Conservation (phyloP, 768 basidiomycete genomes). For the Steccherinum ochraceum region DNA sequence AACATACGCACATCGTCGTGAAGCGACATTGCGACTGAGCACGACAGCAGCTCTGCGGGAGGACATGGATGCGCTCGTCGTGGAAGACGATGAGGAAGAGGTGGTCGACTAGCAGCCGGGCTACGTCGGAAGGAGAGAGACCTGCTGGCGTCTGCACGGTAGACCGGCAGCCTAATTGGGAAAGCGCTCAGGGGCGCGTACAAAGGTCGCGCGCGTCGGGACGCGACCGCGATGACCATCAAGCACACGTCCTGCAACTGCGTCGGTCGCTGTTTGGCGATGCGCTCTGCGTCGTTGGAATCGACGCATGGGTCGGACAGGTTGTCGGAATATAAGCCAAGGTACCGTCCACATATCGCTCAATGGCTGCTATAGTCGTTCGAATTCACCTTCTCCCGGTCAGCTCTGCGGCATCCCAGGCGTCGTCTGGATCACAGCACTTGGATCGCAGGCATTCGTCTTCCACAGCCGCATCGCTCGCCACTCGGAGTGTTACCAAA, state of each 20-base stretch:
- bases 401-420: too few species aligned
- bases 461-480: neutral
- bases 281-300: neutral
- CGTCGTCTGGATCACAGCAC: too few species aligned
- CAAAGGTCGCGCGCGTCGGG: neutral
- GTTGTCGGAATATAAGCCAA: neutral
- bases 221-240: too few species aligned
- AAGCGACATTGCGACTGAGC: neutral
- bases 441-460: neutral
- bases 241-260: too few species aligned
- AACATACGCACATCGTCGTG: neutral
- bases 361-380: neutral
- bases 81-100: neutral
- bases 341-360: neutral
- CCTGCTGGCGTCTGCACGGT: neutral
- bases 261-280: too few species aligned
- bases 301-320: neutral
- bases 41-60: neutral
- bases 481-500: neutral
- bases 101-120: too few species aligned
- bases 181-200: neutral
- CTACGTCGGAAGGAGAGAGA: neutral
- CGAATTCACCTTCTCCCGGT: neutral
- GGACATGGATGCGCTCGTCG: neutral
- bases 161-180: neutral